Percentiles rank a stretch among this genome's conserved stretches.
Evolutionary conservation across 768 basidiomycete genomes (phyloP).

Genomic region (Galerina sulciceps): DNA sequence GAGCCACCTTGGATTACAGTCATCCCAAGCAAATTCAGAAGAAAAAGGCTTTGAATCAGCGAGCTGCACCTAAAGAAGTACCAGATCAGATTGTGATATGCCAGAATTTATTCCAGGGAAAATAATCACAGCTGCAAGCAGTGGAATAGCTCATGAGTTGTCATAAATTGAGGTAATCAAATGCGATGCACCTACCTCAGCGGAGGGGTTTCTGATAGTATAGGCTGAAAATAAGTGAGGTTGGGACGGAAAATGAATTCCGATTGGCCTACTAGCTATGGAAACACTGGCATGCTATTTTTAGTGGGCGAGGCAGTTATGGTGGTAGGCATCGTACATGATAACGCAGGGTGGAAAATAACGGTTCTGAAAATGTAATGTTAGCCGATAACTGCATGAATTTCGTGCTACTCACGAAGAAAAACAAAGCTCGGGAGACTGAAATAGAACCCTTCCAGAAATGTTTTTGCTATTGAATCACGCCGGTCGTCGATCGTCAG

Average conservation of each 20-base stretch:
- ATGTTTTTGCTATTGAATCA: conserved; percentile 32
- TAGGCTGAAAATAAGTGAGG: too few relatives aligned
- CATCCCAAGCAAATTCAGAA: conserved; percentile 6
- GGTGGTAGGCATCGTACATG: conserved; percentile 1
- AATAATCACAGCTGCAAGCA: conserved; percentile 1
- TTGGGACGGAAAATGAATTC: neutral
- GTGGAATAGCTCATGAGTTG: neutral
- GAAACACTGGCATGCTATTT: neutral
- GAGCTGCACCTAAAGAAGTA: conserved; percentile 6
- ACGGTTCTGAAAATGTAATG: conserved; percentile 12
- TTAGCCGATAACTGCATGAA: neutral
- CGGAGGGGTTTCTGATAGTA: too few relatives aligned
- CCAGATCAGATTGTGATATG: neutral
- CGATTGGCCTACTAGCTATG: neutral
- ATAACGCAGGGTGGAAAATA: conserved; percentile 17
- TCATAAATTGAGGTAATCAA: too few relatives aligned
- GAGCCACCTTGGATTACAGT: conserved; percentile 15
- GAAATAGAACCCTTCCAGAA: conserved; percentile 45
- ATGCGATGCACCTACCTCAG: too few relatives aligned
- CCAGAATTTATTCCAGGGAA: neutral
- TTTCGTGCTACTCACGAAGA: conserved; percentile 31
- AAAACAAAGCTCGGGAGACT: conserved; percentile 38
- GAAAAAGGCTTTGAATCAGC: conserved; percentile 5
- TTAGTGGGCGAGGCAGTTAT: neutral
- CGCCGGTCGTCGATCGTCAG: neutral